These are phyloP conservation scores for Casuarina glauca DNA, from an alignment of 306 rosid species.

Conservation along the genomic window DNA sequence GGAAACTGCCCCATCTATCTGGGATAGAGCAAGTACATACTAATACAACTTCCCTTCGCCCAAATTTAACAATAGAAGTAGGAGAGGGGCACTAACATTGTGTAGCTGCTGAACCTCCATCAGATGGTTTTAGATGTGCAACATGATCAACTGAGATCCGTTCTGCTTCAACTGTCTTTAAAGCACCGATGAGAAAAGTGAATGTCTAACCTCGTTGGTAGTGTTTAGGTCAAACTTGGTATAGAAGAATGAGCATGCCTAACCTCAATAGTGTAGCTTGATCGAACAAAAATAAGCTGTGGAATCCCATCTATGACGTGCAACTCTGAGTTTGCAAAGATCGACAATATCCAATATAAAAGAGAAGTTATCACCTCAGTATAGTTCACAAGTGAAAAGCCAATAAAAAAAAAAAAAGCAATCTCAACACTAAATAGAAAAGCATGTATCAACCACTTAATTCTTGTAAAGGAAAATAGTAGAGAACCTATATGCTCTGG, in stretches of 20 bases:
- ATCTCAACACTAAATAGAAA: constrained; percentile 17
- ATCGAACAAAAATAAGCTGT: constrained; percentile 83
- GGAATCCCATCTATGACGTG: constrained; percentile 96
- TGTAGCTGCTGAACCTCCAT: constrained; percentile 97
- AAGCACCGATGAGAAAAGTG: background rate
- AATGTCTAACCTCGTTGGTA: constrained; percentile 8
- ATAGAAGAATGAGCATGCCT: constrained; percentile 23
- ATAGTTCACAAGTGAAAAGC: constrained; percentile 18
- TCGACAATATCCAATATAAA: constrained; percentile 27
- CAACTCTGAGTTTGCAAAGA: constrained; percentile 59
- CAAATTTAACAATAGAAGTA: constrained; percentile 15
- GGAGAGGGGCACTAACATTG: constrained; percentile 55
- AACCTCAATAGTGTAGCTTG: constrained; percentile 96
- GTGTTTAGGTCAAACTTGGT: background rate
- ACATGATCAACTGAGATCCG: constrained; percentile 97
- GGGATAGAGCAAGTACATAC: background rate
- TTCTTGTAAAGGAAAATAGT: background rate
- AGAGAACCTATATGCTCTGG: background rate
- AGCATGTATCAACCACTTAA: background rate
- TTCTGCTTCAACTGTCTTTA: constrained; percentile 97
- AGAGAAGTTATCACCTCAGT: constrained; percentile 27
- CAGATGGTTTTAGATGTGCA: constrained; percentile 98
- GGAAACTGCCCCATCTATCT: background rate
- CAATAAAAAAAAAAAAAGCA: background rate
- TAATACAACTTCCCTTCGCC: constrained; percentile 3